These are phyloP conservation scores for Pulveroboletus frians DNA, from an alignment of 768 basidiomycete genomes.

Conservation along the genomic window DNA sequence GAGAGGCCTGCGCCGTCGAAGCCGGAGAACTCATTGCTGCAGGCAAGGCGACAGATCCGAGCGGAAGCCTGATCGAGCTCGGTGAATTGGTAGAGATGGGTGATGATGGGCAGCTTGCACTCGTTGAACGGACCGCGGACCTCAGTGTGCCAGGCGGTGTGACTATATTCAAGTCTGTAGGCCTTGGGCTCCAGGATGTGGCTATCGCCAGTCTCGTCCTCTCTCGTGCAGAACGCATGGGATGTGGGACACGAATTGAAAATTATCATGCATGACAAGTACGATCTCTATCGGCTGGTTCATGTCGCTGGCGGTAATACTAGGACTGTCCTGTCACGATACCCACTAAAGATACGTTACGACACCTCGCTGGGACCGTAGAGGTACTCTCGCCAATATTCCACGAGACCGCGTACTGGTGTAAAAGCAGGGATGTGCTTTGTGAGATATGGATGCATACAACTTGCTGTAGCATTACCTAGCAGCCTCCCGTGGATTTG, in stretches of 20 bases:
- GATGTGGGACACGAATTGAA: slow-evolving; percentile 39
- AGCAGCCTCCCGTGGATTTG: background rate
- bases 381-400: background rate
- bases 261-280: background rate
- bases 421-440: too few species aligned
- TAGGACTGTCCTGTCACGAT: too few species aligned
- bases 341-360: background rate
- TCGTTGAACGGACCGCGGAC: slow-evolving; percentile 11
- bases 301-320: background rate
- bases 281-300: background rate
- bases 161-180: slow-evolving; percentile 86
- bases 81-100: slow-evolving; percentile 49
- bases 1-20: slow-evolving; percentile 63
- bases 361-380: background rate
- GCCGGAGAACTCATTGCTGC: slow-evolving; percentile 75
- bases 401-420: background rate
- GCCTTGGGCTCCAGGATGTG: slow-evolving; percentile 83
- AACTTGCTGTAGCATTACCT: background rate
- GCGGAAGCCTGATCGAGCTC: slow-evolving; percentile 54
- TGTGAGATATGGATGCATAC: background rate
- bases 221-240: slow-evolving; percentile 49
- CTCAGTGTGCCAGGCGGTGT: slow-evolving; percentile 39
- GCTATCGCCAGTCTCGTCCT: slow-evolving; percentile 72
- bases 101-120: slow-evolving; percentile 4
- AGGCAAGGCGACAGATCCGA: slow-evolving; percentile 35